phyloP scores from a whole-genome alignment of 2,329 filamentous ascomycete genomes.

The Gnomoniopsis sp. region DNA sequence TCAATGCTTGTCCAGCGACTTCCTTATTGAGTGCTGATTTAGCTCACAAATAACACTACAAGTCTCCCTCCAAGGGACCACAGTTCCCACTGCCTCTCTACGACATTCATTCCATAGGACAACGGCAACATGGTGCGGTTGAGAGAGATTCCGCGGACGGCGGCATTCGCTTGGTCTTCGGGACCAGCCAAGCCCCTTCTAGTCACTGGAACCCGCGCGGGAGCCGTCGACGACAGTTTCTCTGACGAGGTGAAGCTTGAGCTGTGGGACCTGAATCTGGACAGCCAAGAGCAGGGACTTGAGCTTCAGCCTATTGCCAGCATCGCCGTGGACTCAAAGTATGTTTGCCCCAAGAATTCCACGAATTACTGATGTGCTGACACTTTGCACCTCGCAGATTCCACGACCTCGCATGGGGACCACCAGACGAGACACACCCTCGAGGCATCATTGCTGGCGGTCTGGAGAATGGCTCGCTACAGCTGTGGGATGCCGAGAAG shows the following conservation, averaged over 20 bases:
- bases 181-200: conserved; percentile 74
- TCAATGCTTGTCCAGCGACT: conserved; percentile 7
- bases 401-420: conserved; percentile 94
- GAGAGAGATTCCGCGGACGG: conserved; percentile 93
- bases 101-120: neutral
- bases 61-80: conserved; percentile 10
- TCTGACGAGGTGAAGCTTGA: conserved; percentile 96
- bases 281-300: conserved; percentile 68
- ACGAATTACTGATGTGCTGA: conserved; percentile 8
- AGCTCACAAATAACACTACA: conserved; percentile 4
- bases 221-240: conserved; percentile 94
- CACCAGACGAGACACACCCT: conserved; percentile 72
- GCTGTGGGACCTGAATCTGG: conserved; percentile 89
- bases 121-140: conserved; percentile 77
- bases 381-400: conserved; percentile 62
- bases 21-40: neutral
- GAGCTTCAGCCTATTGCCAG: conserved; percentile 84
- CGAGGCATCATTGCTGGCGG: conserved; percentile 91
- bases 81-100: neutral
- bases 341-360: conserved; percentile 24
- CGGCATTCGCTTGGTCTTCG: conserved; percentile 95
- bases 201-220: conserved; percentile 90
- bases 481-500: conserved; percentile 86
- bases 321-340: conserved; percentile 88
- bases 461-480: conserved; percentile 88